Base-by-base conservation (phyloP, 2,329 filamentous ascomycete genomes). In the Epichloe festucae region DNA sequence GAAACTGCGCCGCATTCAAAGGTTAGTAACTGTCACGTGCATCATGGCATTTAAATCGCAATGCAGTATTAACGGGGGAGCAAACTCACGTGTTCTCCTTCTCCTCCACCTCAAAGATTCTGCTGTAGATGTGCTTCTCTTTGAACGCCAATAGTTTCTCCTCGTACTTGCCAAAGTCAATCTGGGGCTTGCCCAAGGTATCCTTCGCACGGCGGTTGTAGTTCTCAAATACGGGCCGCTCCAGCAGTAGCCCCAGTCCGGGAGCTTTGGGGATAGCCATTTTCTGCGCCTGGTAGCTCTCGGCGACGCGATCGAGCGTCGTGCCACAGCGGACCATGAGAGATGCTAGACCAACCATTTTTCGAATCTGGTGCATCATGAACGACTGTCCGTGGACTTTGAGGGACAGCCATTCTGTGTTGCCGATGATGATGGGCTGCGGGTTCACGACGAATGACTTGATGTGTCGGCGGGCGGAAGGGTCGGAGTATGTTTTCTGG, bases 351-450 rank as follows among this genome's bases (percentile, higher is more conserved):
- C 87, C 89, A 15, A 98, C 88, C 93, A 98, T 97, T 71, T 97
- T 98, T 62, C 93, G 85, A 68, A 98, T 98, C 72, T 98, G 93
- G 69, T 98, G 93, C 93, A 98, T 98, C 93, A 98, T 98, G 76
- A 98, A 98, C 63, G 85, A 91, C 69, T 98, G 93, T 0, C 93
- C 93, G 68, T 98, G 93, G 23, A 98, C 90, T 66, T 95, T 95
- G 58, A 97, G 75, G 43, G 86, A 93, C 4, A 98, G 75, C 93
- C 93, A 98, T 72, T 98, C 87, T 2, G 89, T 96, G 63, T 91
- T 83, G 66, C 88, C 81, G 67, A 95, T 94, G 63, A 89, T 81
- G 62, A 95, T 84, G 1, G 89, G 89, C 49, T 78, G 73, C 3
- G 73, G 71, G 65, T 89, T 85, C 53, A 89, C 84, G 39, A 84